phyloP scores from a whole-genome alignment of 202 grass and related monocot species.

The Saccharum hybrid region DNA sequence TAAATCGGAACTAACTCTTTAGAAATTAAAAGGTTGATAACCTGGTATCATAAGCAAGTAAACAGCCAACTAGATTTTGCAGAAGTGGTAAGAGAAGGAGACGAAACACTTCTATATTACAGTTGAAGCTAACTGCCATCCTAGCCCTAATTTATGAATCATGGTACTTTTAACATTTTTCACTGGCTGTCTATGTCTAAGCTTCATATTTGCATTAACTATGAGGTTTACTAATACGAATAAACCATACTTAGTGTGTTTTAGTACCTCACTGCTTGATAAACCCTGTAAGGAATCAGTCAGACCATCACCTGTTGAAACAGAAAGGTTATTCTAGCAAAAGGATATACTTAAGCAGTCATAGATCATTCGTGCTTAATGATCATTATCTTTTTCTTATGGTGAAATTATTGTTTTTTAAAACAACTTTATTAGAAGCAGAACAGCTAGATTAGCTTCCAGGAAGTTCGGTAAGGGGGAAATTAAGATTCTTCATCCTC shows the following conservation, averaged over 20 bases:
- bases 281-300: slow-evolving; percentile 87
- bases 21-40: slow-evolving; percentile 1
- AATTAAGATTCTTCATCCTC: neutral
- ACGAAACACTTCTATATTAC: slow-evolving; percentile 6
- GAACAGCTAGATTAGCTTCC: neutral
- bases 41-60: neutral
- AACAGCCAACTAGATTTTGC: neutral
- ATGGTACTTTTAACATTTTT: slow-evolving; percentile 16
- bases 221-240: slow-evolving; percentile 19
- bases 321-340: slow-evolving; percentile 35
- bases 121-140: neutral
- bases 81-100: neutral
- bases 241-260: slow-evolving; percentile 21
- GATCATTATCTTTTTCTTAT: neutral
- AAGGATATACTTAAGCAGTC: neutral
- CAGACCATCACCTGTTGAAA: slow-evolving; percentile 76
- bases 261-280: slow-evolving; percentile 85
- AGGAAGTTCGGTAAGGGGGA: slow-evolving; percentile 20
- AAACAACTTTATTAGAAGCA: neutral
- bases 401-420: neutral
- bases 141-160: slow-evolving; percentile 24
- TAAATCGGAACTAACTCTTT: neutral
- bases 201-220: neutral
- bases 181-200: neutral
- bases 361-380: neutral